These are phyloP conservation scores for Fragaria nilgerrensis DNA, from an alignment of 306 rosid genomes.

Conservation along the genomic window DNA sequence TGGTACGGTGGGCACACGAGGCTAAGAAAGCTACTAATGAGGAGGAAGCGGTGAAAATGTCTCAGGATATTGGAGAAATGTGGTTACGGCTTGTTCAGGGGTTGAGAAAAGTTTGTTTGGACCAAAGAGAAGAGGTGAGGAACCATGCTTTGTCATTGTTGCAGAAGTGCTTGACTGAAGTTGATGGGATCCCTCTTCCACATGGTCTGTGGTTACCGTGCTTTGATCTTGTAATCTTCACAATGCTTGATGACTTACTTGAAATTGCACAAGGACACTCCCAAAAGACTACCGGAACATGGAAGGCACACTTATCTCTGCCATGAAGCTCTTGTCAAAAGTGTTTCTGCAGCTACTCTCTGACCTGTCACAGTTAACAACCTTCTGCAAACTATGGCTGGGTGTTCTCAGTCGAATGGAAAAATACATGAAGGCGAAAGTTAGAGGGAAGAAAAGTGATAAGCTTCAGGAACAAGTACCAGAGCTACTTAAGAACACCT, in stretches of 20 bases:
- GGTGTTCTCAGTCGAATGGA: constrained; percentile 95
- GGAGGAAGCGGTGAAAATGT: constrained; percentile 65
- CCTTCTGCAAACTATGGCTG: constrained; percentile 94
- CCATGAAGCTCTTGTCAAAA: constrained; percentile 84
- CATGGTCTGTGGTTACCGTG: constrained; percentile 70
- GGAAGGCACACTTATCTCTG: constrained; percentile 91
- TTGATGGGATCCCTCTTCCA: constrained; percentile 64
- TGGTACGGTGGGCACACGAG: constrained; percentile 67
- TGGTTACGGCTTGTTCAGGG: constrained; percentile 94
- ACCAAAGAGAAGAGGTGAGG: constrained; percentile 98
- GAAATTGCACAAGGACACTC: constrained; percentile 93
- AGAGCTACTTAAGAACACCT: constrained; percentile 78
- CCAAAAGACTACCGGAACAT: constrained; percentile 85
- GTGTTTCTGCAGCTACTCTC: constrained; percentile 78
- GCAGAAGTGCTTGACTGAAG: constrained; percentile 82
- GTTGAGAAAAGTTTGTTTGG: constrained; percentile 88
- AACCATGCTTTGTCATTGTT: constrained; percentile 73
- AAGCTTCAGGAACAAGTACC: constrained; percentile 86
- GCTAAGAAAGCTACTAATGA: constrained; percentile 64
- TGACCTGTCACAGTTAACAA: constrained; percentile 66
- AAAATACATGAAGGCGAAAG: constrained; percentile 80
- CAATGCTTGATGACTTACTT: constrained; percentile 89
- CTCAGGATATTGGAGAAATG: constrained; percentile 92
- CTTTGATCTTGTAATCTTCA: constrained; percentile 87
- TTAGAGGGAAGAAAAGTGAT: constrained; percentile 80